Conservation (phyloP, 2,329 filamentous ascomycete genomes). For the Stemphylium beticola region DNA sequence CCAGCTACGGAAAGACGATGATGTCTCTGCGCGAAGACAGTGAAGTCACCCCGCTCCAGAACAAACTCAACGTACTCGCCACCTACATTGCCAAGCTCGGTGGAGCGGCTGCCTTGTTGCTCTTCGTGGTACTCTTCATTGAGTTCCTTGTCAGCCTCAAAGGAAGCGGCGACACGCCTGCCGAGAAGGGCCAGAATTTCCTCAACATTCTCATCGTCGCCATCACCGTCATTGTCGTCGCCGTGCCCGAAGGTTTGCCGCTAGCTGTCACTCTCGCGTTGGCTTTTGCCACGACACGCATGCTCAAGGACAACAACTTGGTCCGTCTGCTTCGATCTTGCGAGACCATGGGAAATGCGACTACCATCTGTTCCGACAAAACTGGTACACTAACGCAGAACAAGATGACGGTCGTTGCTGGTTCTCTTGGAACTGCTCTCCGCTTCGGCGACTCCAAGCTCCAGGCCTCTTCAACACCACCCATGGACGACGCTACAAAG, state of each 20-base stretch:
- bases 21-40: slow-evolving; percentile 79
- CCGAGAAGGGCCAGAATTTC: slow-evolving; percentile 77
- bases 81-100: slow-evolving; percentile 81
- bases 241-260: slow-evolving; percentile 70
- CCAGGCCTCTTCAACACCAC: slow-evolving; percentile 24
- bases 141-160: slow-evolving; percentile 77
- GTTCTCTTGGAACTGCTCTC: slow-evolving; percentile 66
- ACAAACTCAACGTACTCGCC: slow-evolving; percentile 76
- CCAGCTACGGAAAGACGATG: slow-evolving; percentile 77
- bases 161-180: slow-evolving; percentile 60
- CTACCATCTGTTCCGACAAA: slow-evolving; percentile 76
- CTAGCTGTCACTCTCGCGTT: slow-evolving; percentile 72
- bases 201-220: slow-evolving; percentile 68
- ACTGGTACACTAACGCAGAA: slow-evolving; percentile 52
- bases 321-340: slow-evolving; percentile 72
- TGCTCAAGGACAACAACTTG: slow-evolving; percentile 73
- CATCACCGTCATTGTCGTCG: slow-evolving; percentile 72
- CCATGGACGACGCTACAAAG: slow-evolving; percentile 38
- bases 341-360: slow-evolving; percentile 75
- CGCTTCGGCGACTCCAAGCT: slow-evolving; percentile 59
- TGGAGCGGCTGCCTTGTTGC: slow-evolving; percentile 75
- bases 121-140: slow-evolving; percentile 87
- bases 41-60: slow-evolving; percentile 79
- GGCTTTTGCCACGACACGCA: slow-evolving; percentile 70
- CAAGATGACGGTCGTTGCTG: slow-evolving; percentile 70